A percentile compares a stretch with the other conserved stretches of the same genome.
Conservation (phyloP, 257 asterid genomes). For the Parsonsia alboflavescens region DNA sequence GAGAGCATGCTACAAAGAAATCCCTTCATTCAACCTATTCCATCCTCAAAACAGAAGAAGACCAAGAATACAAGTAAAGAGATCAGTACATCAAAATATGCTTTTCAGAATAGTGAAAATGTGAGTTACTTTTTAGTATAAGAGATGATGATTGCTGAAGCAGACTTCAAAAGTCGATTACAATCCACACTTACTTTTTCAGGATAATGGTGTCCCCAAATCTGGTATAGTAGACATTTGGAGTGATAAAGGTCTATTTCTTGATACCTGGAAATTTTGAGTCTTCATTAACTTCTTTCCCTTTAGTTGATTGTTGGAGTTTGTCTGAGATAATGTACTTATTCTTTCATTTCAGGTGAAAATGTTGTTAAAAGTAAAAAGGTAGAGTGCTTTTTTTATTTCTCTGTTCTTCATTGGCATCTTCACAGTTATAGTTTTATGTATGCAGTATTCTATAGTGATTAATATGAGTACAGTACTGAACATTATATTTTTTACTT, state of each 20-base stretch:
- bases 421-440: background rate
- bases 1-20: constrained; percentile 80
- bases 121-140: constrained; percentile 26
- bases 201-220: constrained; percentile 40
- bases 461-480: background rate
- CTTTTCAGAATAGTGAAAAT: constrained; percentile 27
- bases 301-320: background rate
- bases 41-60: constrained; percentile 60
- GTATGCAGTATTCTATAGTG: background rate
- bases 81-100: constrained; percentile 27
- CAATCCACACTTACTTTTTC: constrained; percentile 6
- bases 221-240: constrained; percentile 61
- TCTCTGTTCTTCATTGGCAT: background rate
- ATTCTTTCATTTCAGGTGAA: constrained; percentile 43
- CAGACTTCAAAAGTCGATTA: constrained; percentile 2
- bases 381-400: constrained; percentile 33
- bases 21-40: constrained; percentile 66
- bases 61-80: constrained; percentile 46
- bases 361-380: constrained; percentile 34
- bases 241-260: constrained; percentile 46
- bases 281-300: background rate
- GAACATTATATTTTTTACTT: background rate
- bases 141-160: constrained; percentile 10
- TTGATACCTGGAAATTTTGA: background rate
- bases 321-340: constrained; percentile 1